A percentile compares a stretch with the other conserved stretches of the same genome.
These are phyloP conservation scores for Eragrostis nindensis DNA, from an alignment of 176 grass and related monocot genomes.

Conservation along the genomic window DNA sequence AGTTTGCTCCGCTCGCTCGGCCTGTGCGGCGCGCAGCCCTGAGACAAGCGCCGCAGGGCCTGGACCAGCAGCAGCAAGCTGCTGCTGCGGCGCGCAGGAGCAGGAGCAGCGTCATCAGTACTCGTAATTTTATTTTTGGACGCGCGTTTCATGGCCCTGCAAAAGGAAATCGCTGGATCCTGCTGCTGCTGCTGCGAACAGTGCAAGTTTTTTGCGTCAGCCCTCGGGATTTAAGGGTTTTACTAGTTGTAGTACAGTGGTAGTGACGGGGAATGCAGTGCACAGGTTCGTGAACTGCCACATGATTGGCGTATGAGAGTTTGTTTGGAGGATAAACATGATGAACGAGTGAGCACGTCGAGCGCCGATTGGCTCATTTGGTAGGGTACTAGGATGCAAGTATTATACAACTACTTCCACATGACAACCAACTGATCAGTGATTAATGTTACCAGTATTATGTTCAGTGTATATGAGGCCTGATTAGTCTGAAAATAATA, in stretches of 20 bases:
- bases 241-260: neutral
- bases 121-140: constrained; percentile 1
- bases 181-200: neutral
- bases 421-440: neutral
- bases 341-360: neutral
- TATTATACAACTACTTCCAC: too few relatives aligned
- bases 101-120: neutral
- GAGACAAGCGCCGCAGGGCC: neutral
- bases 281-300: neutral
- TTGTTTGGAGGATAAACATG: neutral
- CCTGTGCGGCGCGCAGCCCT: too few relatives aligned
- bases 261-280: neutral
- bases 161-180: constrained; percentile 25
- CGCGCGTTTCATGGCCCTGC: constrained; percentile 7
- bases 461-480: too few relatives aligned
- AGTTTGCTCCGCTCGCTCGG: neutral
- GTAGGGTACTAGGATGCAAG: too few relatives aligned
- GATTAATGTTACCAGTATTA: neutral
- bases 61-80: neutral
- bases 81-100: neutral
- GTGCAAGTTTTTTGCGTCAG: neutral
- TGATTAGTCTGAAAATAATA: constrained; percentile 18
- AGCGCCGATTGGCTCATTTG: too few relatives aligned
- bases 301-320: neutral
- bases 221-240: constrained; percentile 13